These are phyloP conservation scores for Dispira simplex DNA, from an alignment of 192 early-diverging fungal species.

Conservation along the genomic window DNA sequence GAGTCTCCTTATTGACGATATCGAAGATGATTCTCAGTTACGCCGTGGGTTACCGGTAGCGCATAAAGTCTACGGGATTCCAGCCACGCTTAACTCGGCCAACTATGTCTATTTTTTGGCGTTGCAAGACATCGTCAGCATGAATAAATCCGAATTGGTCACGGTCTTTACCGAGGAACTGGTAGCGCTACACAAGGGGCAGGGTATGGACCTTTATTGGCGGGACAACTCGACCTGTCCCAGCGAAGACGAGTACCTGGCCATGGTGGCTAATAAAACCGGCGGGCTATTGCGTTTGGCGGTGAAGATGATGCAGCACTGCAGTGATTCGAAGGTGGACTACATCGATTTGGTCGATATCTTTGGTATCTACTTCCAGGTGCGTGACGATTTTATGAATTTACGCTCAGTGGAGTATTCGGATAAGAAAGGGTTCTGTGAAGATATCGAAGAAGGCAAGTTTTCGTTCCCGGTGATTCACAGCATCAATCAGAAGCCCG, in stretches of 20 bases:
- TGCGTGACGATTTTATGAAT: conserved; percentile 96
- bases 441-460: conserved; percentile 98
- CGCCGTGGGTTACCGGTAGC: conserved; percentile 85
- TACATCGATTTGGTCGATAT: conserved; percentile 67
- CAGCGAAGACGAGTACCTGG: conserved; percentile 78
- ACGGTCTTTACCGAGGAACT: conserved; percentile 88
- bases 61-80: conserved; percentile 87
- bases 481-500: conserved; percentile 46
- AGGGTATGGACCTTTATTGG: conserved; percentile 98
- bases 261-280: conserved; percentile 96
- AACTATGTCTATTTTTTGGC: conserved; percentile 97
- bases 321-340: conserved; percentile 36
- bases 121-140: conserved; percentile 45
- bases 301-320: conserved; percentile 84
- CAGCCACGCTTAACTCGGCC: conserved; percentile 89
- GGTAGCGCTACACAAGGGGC: conserved; percentile 80
- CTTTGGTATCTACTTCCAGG: conserved; percentile 91
- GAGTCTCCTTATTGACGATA: conserved; percentile 89
- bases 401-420: conserved; percentile 76
- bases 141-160: conserved; percentile 52
- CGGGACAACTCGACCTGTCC: conserved; percentile 84
- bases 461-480: conserved; percentile 93
- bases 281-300: conserved; percentile 87
- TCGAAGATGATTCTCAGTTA: conserved; percentile 84
- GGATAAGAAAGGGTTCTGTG: conserved; percentile 94